Evolutionary conservation across 257 asterid species (phyloP), one percentile per base, ranked within the genome.

Genomic region (Solanum ossicruentum): DNA sequence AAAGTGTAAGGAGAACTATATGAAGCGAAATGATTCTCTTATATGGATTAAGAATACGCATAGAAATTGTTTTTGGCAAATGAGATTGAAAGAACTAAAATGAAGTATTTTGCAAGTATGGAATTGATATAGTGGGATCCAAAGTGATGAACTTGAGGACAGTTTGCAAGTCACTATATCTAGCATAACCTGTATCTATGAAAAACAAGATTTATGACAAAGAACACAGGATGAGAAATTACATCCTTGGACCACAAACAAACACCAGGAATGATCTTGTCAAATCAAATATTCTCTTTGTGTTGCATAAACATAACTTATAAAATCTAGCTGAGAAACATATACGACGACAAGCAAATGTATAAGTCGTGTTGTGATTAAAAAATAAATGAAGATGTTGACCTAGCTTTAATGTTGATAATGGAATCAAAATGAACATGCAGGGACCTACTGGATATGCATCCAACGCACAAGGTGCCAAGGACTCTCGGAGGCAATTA

Each of bases 391-490:
- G 8, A 21, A 49, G 61, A 52, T 23, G 82, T 52, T 49, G 60
- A 21, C 3, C 82, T 28, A 26, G 82, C 15, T 45, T 15, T 41
- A 77, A 77, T 77, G 82, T 52, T 70, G 55, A 84, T 45, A 69
- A 32, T 21, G 32, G 84, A 47, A 81, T 70, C n/a, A 66, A 80
- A 45, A 82, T 4, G n/a, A 84, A 70, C 36, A 55, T 39, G 63
- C 73, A 86, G 6, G 20, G 85, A 63, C 84, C 18, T 88, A 97
- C 99, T 89, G 99, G 99, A 85, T 97, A 97, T 71, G 99, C 99
- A 92, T 92, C 95, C 21, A 97, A 90, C 8, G 99, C 99, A 88
- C 98, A 94, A 18, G 99, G 98, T 18, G 99, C 99, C 56, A 97
- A 97, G 61, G 97, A 92, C 65, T 88, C 89, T 36, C 98, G 91